Conservation (phyloP, 129 eudicot genomes). For the Tagetes patula region DNA sequence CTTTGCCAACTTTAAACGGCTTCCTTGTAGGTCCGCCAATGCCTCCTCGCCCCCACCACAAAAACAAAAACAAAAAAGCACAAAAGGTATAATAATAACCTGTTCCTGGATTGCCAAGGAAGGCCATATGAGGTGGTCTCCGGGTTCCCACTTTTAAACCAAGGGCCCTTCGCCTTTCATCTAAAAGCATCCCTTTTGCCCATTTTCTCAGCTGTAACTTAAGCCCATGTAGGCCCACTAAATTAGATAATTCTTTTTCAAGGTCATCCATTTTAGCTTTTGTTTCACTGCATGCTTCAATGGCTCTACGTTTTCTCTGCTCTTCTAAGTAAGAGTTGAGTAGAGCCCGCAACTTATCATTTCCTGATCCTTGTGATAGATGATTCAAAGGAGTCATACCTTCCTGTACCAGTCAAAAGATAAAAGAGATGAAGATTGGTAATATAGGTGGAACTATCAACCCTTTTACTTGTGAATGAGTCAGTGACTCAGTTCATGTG, state of each 20-base stretch:
- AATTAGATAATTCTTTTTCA: conserved; percentile 64
- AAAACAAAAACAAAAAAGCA: neutral
- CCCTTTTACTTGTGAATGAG: neutral
- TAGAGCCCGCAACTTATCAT: conserved; percentile 66
- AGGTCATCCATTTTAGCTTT: conserved; percentile 93
- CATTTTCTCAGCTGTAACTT: conserved; percentile 77
- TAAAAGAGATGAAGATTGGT: neutral
- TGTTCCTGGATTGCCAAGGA: conserved; percentile 97
- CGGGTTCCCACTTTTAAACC: conserved; percentile 74
- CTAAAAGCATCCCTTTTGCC: conserved; percentile 91
- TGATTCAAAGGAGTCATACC: conserved; percentile 82
- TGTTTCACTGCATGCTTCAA: conserved; percentile 85
- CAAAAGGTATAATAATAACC: conserved; percentile 34
- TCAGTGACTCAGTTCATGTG: neutral
- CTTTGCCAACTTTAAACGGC: neutral
- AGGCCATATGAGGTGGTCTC: conserved; percentile 96
- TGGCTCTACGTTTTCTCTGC: conserved; percentile 65
- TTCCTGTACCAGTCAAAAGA: conserved; percentile 53
- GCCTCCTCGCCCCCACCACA: neutral
- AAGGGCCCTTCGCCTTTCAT: conserved; percentile 82
- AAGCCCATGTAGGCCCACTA: conserved; percentile 75
- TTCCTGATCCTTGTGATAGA: conserved; percentile 78
- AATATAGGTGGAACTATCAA: neutral
- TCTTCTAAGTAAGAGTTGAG: conserved; percentile 57
- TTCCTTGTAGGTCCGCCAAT: neutral